Conservation (phyloP, 768 basidiomycete genomes). For the Polyporus arcularius region DNA sequence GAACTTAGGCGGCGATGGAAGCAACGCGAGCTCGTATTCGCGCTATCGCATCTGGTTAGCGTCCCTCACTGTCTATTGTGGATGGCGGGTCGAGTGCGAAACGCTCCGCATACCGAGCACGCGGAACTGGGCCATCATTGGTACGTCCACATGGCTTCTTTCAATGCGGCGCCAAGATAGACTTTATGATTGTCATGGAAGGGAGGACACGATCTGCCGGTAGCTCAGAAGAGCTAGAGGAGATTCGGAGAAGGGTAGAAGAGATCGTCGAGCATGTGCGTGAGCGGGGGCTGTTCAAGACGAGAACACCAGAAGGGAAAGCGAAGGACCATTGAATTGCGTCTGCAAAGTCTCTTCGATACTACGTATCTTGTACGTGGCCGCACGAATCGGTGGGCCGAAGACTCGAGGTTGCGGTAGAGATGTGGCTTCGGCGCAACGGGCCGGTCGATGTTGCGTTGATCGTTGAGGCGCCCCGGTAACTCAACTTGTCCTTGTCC, state of each 20-base stretch:
- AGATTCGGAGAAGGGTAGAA: conserved; percentile 46
- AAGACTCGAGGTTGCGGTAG: neutral
- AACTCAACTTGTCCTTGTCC: neutral
- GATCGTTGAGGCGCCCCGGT: neutral
- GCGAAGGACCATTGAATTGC: conserved; percentile 37
- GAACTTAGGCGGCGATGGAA: conserved; percentile 63
- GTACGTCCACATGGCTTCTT: conserved; percentile 44
- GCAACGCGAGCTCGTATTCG: conserved; percentile 69
- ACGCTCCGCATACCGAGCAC: conserved; percentile 89
- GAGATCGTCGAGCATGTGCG: conserved; percentile 57
- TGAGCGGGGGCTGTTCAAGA: conserved; percentile 69
- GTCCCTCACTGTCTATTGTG: conserved; percentile 65
- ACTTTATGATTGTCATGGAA: neutral
- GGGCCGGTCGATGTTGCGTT: neutral
- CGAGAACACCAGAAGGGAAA: conserved; percentile 73
- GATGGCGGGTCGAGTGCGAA: conserved; percentile 89
- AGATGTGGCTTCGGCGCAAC: neutral
- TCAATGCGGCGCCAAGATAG: too few species aligned
- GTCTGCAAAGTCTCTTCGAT: neutral
- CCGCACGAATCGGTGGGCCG: neutral
- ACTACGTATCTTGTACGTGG: neutral
- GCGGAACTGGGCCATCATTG: conserved; percentile 89
- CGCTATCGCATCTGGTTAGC: conserved; percentile 89
- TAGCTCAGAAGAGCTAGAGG: conserved; percentile 29
- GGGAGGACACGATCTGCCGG: conserved; percentile 35